Base-by-base conservation (phyloP, 768 basidiomycete species). In the Xerocomellus intermedius region DNA sequence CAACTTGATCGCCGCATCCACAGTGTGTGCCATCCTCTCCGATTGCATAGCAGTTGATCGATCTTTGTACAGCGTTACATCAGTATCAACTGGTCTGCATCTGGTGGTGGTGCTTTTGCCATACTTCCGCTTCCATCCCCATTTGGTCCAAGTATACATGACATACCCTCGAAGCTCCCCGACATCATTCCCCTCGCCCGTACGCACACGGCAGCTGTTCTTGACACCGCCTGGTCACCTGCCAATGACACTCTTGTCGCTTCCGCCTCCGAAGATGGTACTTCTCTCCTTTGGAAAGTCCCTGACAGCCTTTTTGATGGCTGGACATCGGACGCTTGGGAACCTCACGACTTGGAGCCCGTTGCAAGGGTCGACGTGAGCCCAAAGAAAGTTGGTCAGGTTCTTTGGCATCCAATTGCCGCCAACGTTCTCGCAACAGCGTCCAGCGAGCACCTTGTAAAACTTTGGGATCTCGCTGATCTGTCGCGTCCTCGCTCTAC, bases 171-270 rank as follows among this genome's bases (percentile, higher is more conserved):
- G 68, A 95, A 91, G 73, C 80, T 98, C 19, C 97, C 95, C 2
- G 97, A 99, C 68, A 84, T 88, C 58, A 79, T 98, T 38, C 97
- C 97, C 1, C 82, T 98, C 52, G 93, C 92, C 17, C 86, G 96
- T 52, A 90, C 87, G 30, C 89, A 91, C 71, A 86, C 87, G 2
- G 89, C 85, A 2, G 77, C 89, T 24, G 89, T 93, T 30, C 88
- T 98, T 36, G 96, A 98, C 73, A 98, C 96, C 0, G 91, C 90
- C 66, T 98, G 94, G 94, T 92, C 90, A 0, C 95, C 94, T 0
- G 93, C 96, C 70, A 87, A 94, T 66, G 96, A 98, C 73, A 77
- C 82, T 7, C 78, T 96, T 64, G 89, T 97, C 61, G 96, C 90
- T 2, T 95, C 93, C 1, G 92, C 82, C 16, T 94, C 89, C 45